A percentile compares a stretch with the other conserved stretches of the same genome.
These are phyloP conservation scores for Fraxinus platypoda DNA, from an alignment of 305 asterid species.

Conservation along the genomic window DNA sequence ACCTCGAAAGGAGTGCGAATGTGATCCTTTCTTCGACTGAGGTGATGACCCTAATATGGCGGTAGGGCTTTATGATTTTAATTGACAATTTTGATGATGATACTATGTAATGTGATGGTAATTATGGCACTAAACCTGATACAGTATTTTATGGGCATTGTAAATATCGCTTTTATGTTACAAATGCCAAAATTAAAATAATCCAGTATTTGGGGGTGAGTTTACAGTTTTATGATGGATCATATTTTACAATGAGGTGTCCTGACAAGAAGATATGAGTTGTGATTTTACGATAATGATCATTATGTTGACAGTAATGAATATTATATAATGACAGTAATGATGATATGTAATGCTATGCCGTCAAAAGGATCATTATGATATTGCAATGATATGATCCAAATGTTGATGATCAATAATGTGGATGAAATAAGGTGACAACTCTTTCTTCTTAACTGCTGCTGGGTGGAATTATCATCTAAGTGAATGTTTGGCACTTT, in stretches of 20 bases:
- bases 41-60: background rate
- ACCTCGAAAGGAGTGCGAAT: background rate
- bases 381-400: background rate
- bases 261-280: background rate
- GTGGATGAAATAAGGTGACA: background rate
- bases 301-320: background rate
- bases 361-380: background rate
- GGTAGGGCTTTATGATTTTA: background rate
- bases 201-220: background rate
- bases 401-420: background rate
- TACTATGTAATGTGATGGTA: background rate
- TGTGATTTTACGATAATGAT: background rate
- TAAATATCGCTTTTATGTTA: background rate
- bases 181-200: background rate
- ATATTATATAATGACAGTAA: background rate
- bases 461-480: background rate
- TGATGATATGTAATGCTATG: background rate
- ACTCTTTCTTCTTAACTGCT: background rate
- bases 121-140: background rate
- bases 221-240: background rate
- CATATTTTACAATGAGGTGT: background rate
- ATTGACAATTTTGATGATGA: background rate
- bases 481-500: background rate
- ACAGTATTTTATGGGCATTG: background rate
- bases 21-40: background rate